Conservation (phyloP, 78 protist genomes). For the Anaeramoeba flamelloides region DNA sequence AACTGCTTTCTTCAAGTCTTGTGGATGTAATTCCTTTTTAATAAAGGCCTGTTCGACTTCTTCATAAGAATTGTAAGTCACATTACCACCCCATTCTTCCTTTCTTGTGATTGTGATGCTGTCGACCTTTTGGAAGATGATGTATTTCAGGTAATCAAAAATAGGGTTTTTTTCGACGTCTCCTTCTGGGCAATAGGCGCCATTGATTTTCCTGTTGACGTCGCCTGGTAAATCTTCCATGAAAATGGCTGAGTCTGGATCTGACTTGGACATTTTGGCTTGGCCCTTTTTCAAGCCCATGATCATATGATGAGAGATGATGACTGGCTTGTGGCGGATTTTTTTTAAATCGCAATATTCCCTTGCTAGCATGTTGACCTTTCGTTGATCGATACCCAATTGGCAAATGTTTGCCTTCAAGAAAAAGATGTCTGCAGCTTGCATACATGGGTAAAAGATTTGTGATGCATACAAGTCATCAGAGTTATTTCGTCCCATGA, state of each 20-base stretch:
- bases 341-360: slow-evolving; percentile 71
- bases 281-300: slow-evolving; percentile 67
- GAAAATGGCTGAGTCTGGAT: slow-evolving; percentile 88
- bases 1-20: slow-evolving; percentile 19
- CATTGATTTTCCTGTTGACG: slow-evolving; percentile 26
- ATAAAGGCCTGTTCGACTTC: slow-evolving; percentile 12
- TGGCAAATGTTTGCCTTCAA: slow-evolving; percentile 91
- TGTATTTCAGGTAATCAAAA: slow-evolving; percentile 41
- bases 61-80: neutral
- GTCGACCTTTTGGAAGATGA: slow-evolving; percentile 24
- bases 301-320: slow-evolving; percentile 70
- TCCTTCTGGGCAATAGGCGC: slow-evolving; percentile 17
- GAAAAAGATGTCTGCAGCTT: slow-evolving; percentile 89
- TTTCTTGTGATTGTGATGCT: slow-evolving; percentile 2
- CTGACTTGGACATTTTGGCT: slow-evolving; percentile 85
- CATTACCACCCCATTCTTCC: slow-evolving; percentile 33
- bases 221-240: slow-evolving; percentile 81
- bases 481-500: slow-evolving; percentile 80
- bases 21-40: neutral
- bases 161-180: slow-evolving; percentile 31
- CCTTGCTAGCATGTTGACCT: slow-evolving; percentile 86
- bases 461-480: slow-evolving; percentile 70
- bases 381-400: slow-evolving; percentile 95
- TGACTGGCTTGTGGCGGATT: slow-evolving; percentile 74
- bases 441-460: slow-evolving; percentile 80